These are phyloP conservation scores for Xylariomycetidae sp. DNA, from an alignment of 2,329 filamentous ascomycete genomes.

Conservation along the genomic window DNA sequence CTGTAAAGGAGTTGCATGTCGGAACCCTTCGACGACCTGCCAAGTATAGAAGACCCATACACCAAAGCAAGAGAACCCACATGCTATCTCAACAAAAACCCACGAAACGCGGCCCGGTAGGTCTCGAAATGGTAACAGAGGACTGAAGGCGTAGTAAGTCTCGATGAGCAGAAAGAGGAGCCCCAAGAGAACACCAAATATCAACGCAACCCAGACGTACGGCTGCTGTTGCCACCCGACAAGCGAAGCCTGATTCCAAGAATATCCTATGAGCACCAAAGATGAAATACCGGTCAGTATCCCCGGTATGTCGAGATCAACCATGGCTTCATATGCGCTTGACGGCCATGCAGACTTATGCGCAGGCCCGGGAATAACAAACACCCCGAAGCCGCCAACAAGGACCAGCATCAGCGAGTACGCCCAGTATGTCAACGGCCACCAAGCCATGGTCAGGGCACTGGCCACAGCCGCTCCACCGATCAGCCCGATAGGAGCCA, in stretches of 20 bases:
- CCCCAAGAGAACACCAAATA: slow-evolving; percentile 50
- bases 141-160: slow-evolving; percentile 31
- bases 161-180: slow-evolving; percentile 53
- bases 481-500: slow-evolving; percentile 40
- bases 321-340: slow-evolving; percentile 13
- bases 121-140: slow-evolving; percentile 42
- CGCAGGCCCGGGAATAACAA: slow-evolving; percentile 29
- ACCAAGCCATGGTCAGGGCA: slow-evolving; percentile 36
- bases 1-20: slow-evolving; percentile 24
- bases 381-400: slow-evolving; percentile 25
- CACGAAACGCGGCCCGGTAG: slow-evolving; percentile 38
- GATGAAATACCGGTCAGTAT: slow-evolving; percentile 42
- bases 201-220: slow-evolving; percentile 50
- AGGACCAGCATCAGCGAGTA: slow-evolving; percentile 30
- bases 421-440: slow-evolving; percentile 44
- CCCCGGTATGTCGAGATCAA: slow-evolving; percentile 34
- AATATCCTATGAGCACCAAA: slow-evolving; percentile 58
- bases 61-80: slow-evolving; percentile 36
- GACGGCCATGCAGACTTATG: slow-evolving; percentile 3
- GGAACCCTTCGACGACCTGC: slow-evolving; percentile 32
- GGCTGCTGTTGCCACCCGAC: slow-evolving; percentile 52
- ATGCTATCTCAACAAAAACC: slow-evolving; percentile 37
- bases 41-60: slow-evolving; percentile 35
- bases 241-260: slow-evolving; percentile 59
- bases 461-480: slow-evolving; percentile 35